These are phyloP conservation scores for Ramularia endophylla DNA, from an alignment of 2,329 filamentous ascomycete species.

Conservation along the genomic window DNA sequence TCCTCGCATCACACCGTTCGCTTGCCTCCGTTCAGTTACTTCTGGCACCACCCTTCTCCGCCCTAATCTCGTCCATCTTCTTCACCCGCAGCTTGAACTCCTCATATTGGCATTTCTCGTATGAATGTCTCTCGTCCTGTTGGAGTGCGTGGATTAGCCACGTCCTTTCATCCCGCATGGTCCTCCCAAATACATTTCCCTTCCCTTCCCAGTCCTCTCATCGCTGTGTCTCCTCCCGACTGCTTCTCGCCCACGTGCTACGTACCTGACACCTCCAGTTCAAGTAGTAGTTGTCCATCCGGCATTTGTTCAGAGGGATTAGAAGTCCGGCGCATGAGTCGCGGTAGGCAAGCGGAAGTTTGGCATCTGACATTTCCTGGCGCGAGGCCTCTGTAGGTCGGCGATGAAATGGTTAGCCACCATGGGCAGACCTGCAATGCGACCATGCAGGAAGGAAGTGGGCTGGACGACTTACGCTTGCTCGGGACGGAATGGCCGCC, in stretches of 20 bases:
- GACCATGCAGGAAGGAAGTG: slow-evolving; percentile 1
- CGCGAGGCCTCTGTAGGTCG: slow-evolving; percentile 61
- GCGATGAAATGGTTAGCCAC: not conserved
- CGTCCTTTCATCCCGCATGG: too few relatives aligned
- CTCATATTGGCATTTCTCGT: slow-evolving; percentile 99
- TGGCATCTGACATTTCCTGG: slow-evolving; percentile 90
- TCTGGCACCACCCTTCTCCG: slow-evolving; percentile 73
- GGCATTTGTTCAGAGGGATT: slow-evolving; percentile 94
- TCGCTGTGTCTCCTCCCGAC: too few relatives aligned
- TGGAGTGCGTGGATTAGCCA: too few relatives aligned
- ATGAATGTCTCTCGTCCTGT: slow-evolving; percentile 91
- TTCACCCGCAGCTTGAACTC: slow-evolving; percentile 98
- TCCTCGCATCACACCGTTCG: not conserved
- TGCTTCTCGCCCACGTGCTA: not conserved
- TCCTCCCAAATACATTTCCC: not conserved
- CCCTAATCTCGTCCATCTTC: slow-evolving; percentile 96
- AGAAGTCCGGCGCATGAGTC: slow-evolving; percentile 93
- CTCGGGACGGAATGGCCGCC: slow-evolving; percentile 30
- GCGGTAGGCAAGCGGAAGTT: slow-evolving; percentile 82
- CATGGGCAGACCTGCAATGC: not conserved
- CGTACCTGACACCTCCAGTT: slow-evolving; percentile 97
- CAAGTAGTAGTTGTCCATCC: slow-evolving; percentile 83
- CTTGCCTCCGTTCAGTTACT: slow-evolving; percentile 63
- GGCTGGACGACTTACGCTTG: slow-evolving; percentile 27
- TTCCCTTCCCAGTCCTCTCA: not conserved